Evolutionary conservation across 164 flowering plant species (phyloP), one percentile per base, ranked within the genome.

Genomic region (Brasenia schreberi): DNA sequence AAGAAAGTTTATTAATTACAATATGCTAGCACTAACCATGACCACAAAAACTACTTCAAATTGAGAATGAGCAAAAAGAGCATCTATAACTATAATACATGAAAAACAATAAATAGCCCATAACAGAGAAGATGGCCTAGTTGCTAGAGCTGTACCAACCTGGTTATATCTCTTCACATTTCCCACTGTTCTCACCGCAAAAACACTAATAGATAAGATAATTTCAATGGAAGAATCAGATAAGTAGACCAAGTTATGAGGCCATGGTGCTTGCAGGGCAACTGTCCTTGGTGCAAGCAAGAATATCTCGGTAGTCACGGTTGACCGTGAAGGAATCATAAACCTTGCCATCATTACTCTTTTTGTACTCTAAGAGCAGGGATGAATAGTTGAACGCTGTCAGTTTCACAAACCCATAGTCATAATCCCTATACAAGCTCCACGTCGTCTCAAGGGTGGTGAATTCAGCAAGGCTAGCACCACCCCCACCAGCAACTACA

Each of bases 401-500:
- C 11, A 63, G 65, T 39, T 63, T 63, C 9, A 63, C 65, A 33
- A 63, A 63, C n/a, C 65, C 65, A 17, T 6, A 63, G 65, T 63
- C 65, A 63, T 63, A 63, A 33, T 63, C 65, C n/a, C 43, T 19
- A 27, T 18, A 63, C 39, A 63, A 42, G 42, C 65, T 63, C 65
- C 65, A 63, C 6, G 1, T 63, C 9, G 65, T 63, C 43, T 63
- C 11, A 16, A 63, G 43, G 9, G 42, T 9, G 43, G 65, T 63
- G 65, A 63, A 63, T 63, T 63, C 12, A 19, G 65, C 42, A 39
- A 63, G 17, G 43, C 7, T 9, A 33, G 43, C 43, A 63, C 65
- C 65, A 18, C 65, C 65, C 19, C 65, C 65, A 39, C 65, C 65
- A 63, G 65, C 65, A 63, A 63, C 65, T 39, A 63, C 65, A 63